These are phyloP conservation scores for Iris macrosiphon DNA, from an alignment of 106 monocot species.

Conservation along the genomic window DNA sequence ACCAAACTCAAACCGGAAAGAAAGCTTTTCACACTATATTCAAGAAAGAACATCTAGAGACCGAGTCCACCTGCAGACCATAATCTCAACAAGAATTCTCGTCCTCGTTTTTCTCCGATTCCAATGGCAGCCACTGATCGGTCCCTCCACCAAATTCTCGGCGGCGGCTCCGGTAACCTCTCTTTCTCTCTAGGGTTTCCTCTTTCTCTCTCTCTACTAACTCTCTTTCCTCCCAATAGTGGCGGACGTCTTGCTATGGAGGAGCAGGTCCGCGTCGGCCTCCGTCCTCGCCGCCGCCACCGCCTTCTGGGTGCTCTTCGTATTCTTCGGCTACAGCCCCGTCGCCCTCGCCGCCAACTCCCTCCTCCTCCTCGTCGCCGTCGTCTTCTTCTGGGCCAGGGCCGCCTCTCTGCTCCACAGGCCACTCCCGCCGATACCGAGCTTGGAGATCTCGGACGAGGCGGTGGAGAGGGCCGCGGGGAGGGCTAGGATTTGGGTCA, in stretches of 20 bases:
- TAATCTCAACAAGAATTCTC: too few relatives aligned
- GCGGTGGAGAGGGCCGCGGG: slow-evolving; percentile 30
- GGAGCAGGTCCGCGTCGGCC: slow-evolving; percentile 6
- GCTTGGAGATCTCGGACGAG: slow-evolving; percentile 56
- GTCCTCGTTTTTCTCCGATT: too few relatives aligned
- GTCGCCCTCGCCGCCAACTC: slow-evolving; percentile 66
- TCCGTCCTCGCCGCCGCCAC: slow-evolving; percentile 9
- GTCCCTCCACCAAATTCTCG: slow-evolving; percentile 13
- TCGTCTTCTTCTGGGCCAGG: slow-evolving; percentile 96
- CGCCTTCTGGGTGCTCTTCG: slow-evolving; percentile 54
- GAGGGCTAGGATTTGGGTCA: slow-evolving; percentile 34
- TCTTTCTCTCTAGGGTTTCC: background rate
- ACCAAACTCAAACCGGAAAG: too few relatives aligned
- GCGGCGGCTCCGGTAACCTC: slow-evolving; percentile 15
- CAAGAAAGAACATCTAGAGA: too few relatives aligned
- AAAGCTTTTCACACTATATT: too few relatives aligned
- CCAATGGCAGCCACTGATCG: background rate
- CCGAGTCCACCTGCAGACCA: too few relatives aligned
- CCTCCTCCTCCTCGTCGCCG: slow-evolving; percentile 63
- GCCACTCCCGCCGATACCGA: slow-evolving; percentile 62
- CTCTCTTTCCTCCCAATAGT: slow-evolving; percentile 5
- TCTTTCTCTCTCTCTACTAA: background rate
- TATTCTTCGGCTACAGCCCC: slow-evolving; percentile 51
- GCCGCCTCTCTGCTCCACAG: slow-evolving; percentile 83
- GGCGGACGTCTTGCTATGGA: slow-evolving; percentile 19